Base-by-base conservation (phyloP, 2,329 filamentous ascomycete genomes). In the Malbranchea zuffiana region DNA sequence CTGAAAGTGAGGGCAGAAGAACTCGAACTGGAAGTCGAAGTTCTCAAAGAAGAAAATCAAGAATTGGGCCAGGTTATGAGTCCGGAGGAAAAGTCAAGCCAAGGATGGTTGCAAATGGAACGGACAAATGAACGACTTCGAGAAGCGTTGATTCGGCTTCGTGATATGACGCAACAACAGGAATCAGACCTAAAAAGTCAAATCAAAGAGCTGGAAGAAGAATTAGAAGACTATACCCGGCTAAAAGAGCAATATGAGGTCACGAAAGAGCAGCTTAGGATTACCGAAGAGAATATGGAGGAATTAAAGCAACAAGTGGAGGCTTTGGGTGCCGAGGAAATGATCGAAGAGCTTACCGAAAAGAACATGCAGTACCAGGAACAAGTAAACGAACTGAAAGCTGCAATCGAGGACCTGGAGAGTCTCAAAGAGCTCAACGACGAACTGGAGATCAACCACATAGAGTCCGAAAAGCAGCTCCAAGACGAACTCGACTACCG, bases 301-400 rank as follows among this genome's bases (percentile, higher is more conserved):
- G 84, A 96, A 50, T 72, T 98, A 8, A 79, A 83, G 34, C 82
- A 93, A 55, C 90, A 95, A 58, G 73, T 98, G 2, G 87, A 98
- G 50, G 85, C 85, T 5, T 70, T 90, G 6, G 83, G 83, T 4
- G 83, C 85, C 8, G 90, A 96, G 55, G 82, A 92, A 48, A 88
- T 95, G 74, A 86, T 96, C 43, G 87, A 94, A 57, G 82, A 92
- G 45, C 71, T 98, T 25, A 85, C 82, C 0, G 83, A 90, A 44
- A 80, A 85, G 51, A 95, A 92, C 52, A 79, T 90, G 66, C 73
- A 72, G 45, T 78, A 93, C 54, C 77, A 79, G 23, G 83, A 93
- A 56, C 75, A 85, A 53, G 78, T 95, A 28, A 80, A 85, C 44
- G 80, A 94, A 53, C 72, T 95, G 35, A 80, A 80, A 51, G 76